A percentile compares a stretch with the other conserved stretches of the same genome.
phyloP scores from a whole-genome alignment of 1,139 yeast genomes.

The Yamadazyma atlantica region DNA sequence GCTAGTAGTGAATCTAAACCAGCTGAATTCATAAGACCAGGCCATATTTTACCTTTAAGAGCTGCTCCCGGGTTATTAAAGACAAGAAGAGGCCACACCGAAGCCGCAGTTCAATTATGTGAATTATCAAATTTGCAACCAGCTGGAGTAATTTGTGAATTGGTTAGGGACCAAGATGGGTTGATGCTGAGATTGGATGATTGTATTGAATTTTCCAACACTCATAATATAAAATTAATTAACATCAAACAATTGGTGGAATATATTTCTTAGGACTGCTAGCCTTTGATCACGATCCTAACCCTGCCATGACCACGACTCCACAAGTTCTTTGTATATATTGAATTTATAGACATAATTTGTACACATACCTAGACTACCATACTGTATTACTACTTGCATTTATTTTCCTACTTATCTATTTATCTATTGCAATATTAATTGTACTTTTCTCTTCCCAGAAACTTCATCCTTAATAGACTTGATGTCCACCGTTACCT shows the following conservation, averaged over 20 bases:
- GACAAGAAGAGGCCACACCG: slow-evolving; percentile 94
- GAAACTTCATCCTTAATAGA: slow-evolving; percentile 83
- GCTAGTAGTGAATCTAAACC: slow-evolving; percentile 62
- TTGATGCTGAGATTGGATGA: slow-evolving; percentile 93
- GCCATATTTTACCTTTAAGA: slow-evolving; percentile 89
- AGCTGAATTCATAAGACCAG: slow-evolving; percentile 80
- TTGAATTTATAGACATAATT: slow-evolving; percentile 3
- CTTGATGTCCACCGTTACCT: slow-evolving; percentile 77
- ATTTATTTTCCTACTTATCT: background rate
- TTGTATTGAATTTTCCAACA: slow-evolving; percentile 67
- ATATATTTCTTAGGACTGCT: slow-evolving; percentile 42
- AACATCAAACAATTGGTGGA: slow-evolving; percentile 77
- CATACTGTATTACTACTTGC: background rate
- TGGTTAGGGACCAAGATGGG: slow-evolving; percentile 92
- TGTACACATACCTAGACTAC: slow-evolving; percentile 1
- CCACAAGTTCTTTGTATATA: too few relatives aligned
- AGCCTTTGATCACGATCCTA: too few relatives aligned
- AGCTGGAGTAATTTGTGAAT: slow-evolving; percentile 91
- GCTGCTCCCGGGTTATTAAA: slow-evolving; percentile 85
- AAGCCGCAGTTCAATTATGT: slow-evolving; percentile 91
- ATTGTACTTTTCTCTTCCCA: slow-evolving; percentile 90
- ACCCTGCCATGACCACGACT: too few relatives aligned
- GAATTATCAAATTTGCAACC: slow-evolving; percentile 74
- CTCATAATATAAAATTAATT: slow-evolving; percentile 66
- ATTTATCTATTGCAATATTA: slow-evolving; percentile 40